Base-by-base conservation (phyloP, 2,329 filamentous ascomycete genomes). In the Periconia sp. region DNA sequence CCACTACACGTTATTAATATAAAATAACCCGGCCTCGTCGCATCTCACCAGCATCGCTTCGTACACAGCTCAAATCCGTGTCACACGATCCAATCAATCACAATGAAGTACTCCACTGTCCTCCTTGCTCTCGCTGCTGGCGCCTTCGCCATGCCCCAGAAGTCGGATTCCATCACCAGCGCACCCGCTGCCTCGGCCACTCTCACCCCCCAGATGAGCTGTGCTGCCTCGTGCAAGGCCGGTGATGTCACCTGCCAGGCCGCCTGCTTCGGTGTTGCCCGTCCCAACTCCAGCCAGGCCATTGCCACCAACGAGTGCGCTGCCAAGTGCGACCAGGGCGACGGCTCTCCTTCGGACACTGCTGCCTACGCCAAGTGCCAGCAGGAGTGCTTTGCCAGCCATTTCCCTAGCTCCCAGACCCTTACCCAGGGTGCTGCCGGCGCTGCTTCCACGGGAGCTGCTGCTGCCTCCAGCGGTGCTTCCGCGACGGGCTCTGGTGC, bases 291-390 rank as follows among this genome's bases (percentile, higher is more conserved):
- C n/a, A 58, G 61, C 34, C 72, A 78, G 63, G 76, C 70, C 56
- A 73, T 78, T 56, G 70, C 73, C 44, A 81, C 78, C 60, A 79
- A 71, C 58, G 64, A 71, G 35, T 82, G 79, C 56, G 78, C 77
- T 33, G 70, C 70, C 32, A 69, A 73, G 39, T 82, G 79, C 62
- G 73, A 76, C 43, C 77, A 81, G 69, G 79, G 79, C 40, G 71
- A 73, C 50, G 78, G 78, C 31, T 70, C 73, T 21, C 60, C 71
- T 3, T 63, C 61, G 10, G 77, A 74, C 46, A 76, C 73, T 23
- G 50, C 73, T 38, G 65, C 65, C 45, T 82, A 75, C 54, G 69
- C 72, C 47, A 50, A 69, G 34, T 82, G 79, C 63, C 70, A 77
- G 57, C 66, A 74, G 38, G 56, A 60, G 44, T 82, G 79, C 70